These are phyloP conservation scores for Astragalus membranaceus DNA, from an alignment of 306 rosid genomes.

Conservation along the genomic window DNA sequence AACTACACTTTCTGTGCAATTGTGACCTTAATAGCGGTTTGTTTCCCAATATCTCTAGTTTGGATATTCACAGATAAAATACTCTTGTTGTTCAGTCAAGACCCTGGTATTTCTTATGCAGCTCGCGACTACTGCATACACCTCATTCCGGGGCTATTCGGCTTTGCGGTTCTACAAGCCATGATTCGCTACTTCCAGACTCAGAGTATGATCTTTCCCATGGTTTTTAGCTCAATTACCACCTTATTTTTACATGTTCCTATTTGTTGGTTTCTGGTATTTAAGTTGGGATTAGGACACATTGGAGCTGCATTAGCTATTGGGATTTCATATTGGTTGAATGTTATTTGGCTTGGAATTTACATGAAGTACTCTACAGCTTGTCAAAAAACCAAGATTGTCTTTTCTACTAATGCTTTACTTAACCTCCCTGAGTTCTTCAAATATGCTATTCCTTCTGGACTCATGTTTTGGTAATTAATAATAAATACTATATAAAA, in stretches of 20 bases:
- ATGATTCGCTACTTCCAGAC: conserved; percentile 37
- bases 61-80: conserved; percentile 56
- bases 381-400: conserved; percentile 39
- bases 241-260: conserved; percentile 45
- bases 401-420: conserved; percentile 35
- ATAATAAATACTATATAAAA: not conserved
- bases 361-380: conserved; percentile 41
- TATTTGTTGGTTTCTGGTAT: conserved; percentile 49
- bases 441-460: conserved; percentile 40
- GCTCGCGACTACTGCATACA: conserved; percentile 34
- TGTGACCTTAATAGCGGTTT: conserved; percentile 38
- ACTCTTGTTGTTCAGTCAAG: conserved; percentile 37
- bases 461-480: conserved; percentile 43
- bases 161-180: conserved; percentile 38
- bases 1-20: conserved; percentile 40
- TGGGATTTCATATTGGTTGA: conserved; percentile 59
- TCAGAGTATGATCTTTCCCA: conserved; percentile 45
- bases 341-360: conserved; percentile 33
- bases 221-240: conserved; percentile 32
- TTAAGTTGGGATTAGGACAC: conserved; percentile 35
- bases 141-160: conserved; percentile 43
- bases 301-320: conserved; percentile 62
- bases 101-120: conserved; percentile 33
- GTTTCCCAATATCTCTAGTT: conserved; percentile 43
- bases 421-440: conserved; percentile 30